Evolutionary conservation across 371 early-diverging fungal genomes (phyloP).

Genomic region (Mortierella sp.): DNA sequence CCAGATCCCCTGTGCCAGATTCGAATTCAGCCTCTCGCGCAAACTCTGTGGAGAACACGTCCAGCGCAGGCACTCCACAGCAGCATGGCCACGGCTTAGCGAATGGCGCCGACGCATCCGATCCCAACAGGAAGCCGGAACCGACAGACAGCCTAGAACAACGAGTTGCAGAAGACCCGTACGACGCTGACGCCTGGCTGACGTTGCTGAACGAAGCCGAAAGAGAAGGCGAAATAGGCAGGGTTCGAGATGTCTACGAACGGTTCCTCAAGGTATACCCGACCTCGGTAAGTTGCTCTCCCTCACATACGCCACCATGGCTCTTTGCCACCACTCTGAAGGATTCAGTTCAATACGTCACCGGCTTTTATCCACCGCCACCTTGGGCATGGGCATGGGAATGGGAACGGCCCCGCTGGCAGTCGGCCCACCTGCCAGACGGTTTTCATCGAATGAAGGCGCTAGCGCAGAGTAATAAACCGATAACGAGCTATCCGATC

Average conservation of each 20-base stretch:
- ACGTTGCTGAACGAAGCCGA: constrained; percentile 68
- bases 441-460: too few relatives aligned
- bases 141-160: constrained; percentile 52
- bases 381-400: too few relatives aligned
- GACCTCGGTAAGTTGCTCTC: constrained; percentile 77
- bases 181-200: constrained; percentile 80
- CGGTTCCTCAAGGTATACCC: constrained; percentile 84
- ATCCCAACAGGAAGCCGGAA: constrained; percentile 19
- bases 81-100: background rate
- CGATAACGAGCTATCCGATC: too few relatives aligned
- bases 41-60: constrained; percentile 28
- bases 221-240: constrained; percentile 64
- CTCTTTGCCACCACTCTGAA: background rate
- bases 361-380: too few relatives aligned
- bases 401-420: too few relatives aligned
- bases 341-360: too few relatives aligned
- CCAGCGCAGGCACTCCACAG: constrained; percentile 11
- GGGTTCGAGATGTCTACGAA: constrained; percentile 78
- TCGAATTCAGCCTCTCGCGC: constrained; percentile 34
- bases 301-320: too few relatives aligned
- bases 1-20: constrained; percentile 22
- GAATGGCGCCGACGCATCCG: constrained; percentile 14
- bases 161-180: constrained; percentile 64
- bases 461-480: too few relatives aligned
- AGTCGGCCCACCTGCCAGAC: too few relatives aligned